These are phyloP conservation scores for Cadophora malorum DNA, from an alignment of 2,329 filamentous ascomycete species.

Conservation along the genomic window DNA sequence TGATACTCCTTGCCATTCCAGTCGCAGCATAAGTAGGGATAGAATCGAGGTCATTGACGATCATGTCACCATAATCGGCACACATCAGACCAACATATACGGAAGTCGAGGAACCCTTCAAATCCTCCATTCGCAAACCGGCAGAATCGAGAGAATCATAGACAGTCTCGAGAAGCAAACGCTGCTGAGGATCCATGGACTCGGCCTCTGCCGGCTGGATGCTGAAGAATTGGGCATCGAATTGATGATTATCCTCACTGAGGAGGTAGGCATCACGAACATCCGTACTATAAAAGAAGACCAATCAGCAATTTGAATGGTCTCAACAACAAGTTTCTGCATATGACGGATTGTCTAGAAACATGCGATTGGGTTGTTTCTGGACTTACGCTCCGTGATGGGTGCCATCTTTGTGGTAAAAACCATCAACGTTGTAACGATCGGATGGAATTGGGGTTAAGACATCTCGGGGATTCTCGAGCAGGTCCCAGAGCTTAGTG, in stretches of 20 bases:
- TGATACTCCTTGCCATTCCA: slow-evolving; percentile 48
- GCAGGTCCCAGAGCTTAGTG: slow-evolving; percentile 46
- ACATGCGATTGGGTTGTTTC: too few relatives aligned
- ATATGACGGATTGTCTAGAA: too few relatives aligned
- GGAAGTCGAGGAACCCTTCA: slow-evolving; percentile 35
- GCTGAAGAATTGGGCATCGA: slow-evolving; percentile 26
- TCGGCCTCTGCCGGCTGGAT: slow-evolving; percentile 35
- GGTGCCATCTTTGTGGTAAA: slow-evolving; percentile 55
- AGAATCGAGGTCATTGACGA: slow-evolving; percentile 22
- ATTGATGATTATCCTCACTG: slow-evolving; percentile 19
- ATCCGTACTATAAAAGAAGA: background rate
- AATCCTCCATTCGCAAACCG: slow-evolving; percentile 34
- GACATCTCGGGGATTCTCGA: slow-evolving; percentile 34
- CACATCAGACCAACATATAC: slow-evolving; percentile 47
- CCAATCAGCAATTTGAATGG: too few relatives aligned
- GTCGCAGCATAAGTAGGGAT: slow-evolving; percentile 35
- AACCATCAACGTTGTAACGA: slow-evolving; percentile 57
- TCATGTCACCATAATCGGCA: slow-evolving; percentile 45
- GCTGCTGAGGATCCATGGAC: slow-evolving; percentile 44
- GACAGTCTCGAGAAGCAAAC: slow-evolving; percentile 39
- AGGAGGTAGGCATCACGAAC: slow-evolving; percentile 23
- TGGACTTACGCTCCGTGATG: slow-evolving; percentile 21
- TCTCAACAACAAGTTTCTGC: too few relatives aligned
- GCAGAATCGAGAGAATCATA: slow-evolving; percentile 43
- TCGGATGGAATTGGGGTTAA: slow-evolving; percentile 30